Evolutionary conservation across 495 filamentous ascomycete species (phyloP), one percentile per base, ranked within the genome.

Genomic region (Xylaria curta): DNA sequence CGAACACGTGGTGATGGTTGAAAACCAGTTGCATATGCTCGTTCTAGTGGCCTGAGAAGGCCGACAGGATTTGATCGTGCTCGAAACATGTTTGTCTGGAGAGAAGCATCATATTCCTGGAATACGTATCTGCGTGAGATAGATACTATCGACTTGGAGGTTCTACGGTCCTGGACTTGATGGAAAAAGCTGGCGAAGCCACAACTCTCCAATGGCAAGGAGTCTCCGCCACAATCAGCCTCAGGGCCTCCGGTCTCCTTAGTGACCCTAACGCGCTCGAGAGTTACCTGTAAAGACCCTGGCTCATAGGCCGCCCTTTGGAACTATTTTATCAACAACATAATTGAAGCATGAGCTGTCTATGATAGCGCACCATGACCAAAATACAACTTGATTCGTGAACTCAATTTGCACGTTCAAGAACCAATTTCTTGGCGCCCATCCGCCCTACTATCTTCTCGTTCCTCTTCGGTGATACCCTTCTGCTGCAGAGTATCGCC

Each of bases 1-100:
- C 74, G 75, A n/a, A 79, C 71, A 10, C 38, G 66, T n/a, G 33
- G 54, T 13, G 8, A 1, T 40, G 15, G 19, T n/a, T 59, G 40
- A 28, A 4, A 31, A 15, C 31, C 4, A 12, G 21, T 61, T 21
- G 10, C 8, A 13, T 46, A 69, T 24, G 66, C 24, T 60, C 66
- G 66, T n/a, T 24, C 21, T 17, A 47, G 12, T 24, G 40, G 53
- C 54, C 56, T 69, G 40, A 47, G 26, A 0, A 59, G 42, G 19
- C 40, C 9, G 53, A 26, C 9, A 4, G 40, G 38, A n/a, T 21
- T 36, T 17, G 24, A 10, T 19, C 42, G n/a, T 47, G 54, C 26
- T 33, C 66, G 66, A 49, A 69, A 69, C 66, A 69, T 69, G 0
- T 31, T 56, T 15, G 19, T 15, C 49, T 26, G 1, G 12, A 13